Evolutionary conservation across 2,329 filamentous ascomycete species (phyloP), one percentile per base, ranked within the genome.

Genomic region (Thielaviopsis ethacetica): DNA sequence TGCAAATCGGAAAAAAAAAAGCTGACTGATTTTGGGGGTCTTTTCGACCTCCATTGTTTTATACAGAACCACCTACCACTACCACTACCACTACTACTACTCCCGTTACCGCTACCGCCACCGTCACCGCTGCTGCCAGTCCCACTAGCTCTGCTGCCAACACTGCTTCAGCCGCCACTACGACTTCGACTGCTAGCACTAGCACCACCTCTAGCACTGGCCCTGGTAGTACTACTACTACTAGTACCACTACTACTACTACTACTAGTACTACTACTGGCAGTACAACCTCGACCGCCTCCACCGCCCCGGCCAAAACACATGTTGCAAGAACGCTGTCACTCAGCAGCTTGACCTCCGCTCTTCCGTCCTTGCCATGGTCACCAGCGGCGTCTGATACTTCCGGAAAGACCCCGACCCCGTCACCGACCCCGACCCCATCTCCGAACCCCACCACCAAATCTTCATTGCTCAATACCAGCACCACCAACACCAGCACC

Each of bases 331-430:
- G 80, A 68, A 77, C 79, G 55, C 72, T 83, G 54, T 83, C 82
- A 51, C 75, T 82, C 44, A 82, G 84, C 70, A 88, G 86, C 64
- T 79, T 93, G 57, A 84, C 86, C 47, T 84, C 80, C 59, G 82
- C 79, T 53, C 76, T 93, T 56, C 85, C 87, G 41, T 77, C 86
- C 34, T 80, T 88, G 71, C 83, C 84, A 61, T 88, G 85, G 84
- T 83, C 81, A 19, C 80, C 84, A 47, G 73, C 80, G 50, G 74
- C 79, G 58, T 60, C 57, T 60, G 72, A 72, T 59, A 71, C 75
- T 22, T 71, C 75, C 3, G 66, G 73, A 17, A 82, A 78, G 67
- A 75, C 71, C 61, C 69, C 70, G 22, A 64, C 63, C 66, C 72
- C 65, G 63, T 70, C 65, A 63, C 65, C 67, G 53, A 68, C 68